A percentile compares a stretch with the other conserved stretches of the same genome.
These are phyloP conservation scores for Polyporus tsugae DNA, from an alignment of 1,284 basidiomycete genomes.

Conservation along the genomic window DNA sequence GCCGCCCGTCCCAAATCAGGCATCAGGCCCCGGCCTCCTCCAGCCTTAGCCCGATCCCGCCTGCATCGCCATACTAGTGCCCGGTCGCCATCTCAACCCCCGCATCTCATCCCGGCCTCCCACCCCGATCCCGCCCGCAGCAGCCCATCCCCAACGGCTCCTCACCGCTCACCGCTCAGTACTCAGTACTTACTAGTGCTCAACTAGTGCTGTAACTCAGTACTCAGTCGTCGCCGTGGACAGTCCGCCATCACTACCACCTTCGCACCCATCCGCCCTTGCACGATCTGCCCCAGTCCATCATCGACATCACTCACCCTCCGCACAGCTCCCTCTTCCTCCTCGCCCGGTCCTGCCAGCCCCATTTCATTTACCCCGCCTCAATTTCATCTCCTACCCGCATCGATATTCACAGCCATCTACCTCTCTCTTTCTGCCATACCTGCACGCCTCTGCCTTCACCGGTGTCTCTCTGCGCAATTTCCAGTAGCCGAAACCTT, in stretches of 20 bases:
- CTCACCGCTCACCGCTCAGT: too few relatives aligned
- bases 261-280: background rate
- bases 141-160: too few relatives aligned
- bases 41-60: constrained; percentile 8
- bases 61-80: constrained; percentile 4
- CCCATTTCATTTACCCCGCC: background rate
- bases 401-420: background rate
- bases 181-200: too few relatives aligned
- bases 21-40: background rate
- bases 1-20: background rate
- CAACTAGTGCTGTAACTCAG: too few relatives aligned
- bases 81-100: constrained; percentile 13
- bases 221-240: too few relatives aligned
- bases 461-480: background rate
- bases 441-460: too few relatives aligned
- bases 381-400: background rate
- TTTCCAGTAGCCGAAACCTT: background rate
- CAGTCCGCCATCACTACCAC: background rate
- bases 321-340: background rate
- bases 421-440: background rate
- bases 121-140: background rate
- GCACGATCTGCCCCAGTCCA: background rate
- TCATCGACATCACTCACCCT: constrained; percentile 2
- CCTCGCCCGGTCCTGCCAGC: background rate
- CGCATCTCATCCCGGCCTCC: background rate